Conservation (phyloP, 1,284 basidiomycete species). For the Cryptococcus sp. region DNA sequence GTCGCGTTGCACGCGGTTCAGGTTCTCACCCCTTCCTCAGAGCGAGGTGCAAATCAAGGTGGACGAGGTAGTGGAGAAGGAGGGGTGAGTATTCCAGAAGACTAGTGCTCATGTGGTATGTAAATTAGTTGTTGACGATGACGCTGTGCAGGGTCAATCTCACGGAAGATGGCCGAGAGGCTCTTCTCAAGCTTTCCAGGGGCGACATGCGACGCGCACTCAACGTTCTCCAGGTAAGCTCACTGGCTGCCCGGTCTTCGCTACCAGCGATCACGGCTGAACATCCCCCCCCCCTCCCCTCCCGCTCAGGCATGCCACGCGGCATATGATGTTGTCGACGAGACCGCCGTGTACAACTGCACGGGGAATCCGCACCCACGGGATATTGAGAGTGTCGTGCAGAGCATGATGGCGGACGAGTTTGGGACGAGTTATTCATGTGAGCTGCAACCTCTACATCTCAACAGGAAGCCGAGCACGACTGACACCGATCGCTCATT, state of each 20-base stretch:
- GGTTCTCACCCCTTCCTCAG: slow-evolving; percentile 92
- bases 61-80: slow-evolving; percentile 73
- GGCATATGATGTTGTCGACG: slow-evolving; percentile 83
- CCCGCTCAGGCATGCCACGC: slow-evolving; percentile 77
- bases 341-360: slow-evolving; percentile 91
- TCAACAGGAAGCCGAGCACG: too few relatives aligned
- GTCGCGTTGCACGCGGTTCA: slow-evolving; percentile 94
- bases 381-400: slow-evolving; percentile 89
- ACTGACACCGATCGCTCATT: neutral
- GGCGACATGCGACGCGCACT: slow-evolving; percentile 98
- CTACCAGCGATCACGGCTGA: neutral
- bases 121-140: neutral
- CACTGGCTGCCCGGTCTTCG: neutral
- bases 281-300: neutral
- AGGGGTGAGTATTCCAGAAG: slow-evolving; percentile 60
- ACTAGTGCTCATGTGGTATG: neutral
- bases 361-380: slow-evolving; percentile 93
- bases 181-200: slow-evolving; percentile 84
- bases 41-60: slow-evolving; percentile 80
- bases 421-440: slow-evolving; percentile 89
- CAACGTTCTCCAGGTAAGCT: slow-evolving; percentile 75
- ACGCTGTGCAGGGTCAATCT: slow-evolving; percentile 70
- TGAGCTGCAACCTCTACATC: slow-evolving; percentile 51
- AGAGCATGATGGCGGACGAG: slow-evolving; percentile 94
- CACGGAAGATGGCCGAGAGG: slow-evolving; percentile 79